A percentile compares a stretch with the other conserved stretches of the same genome.
phyloP scores from a whole-genome alignment of 2,329 filamentous ascomycete species.

The Aspergillus intermedius region DNA sequence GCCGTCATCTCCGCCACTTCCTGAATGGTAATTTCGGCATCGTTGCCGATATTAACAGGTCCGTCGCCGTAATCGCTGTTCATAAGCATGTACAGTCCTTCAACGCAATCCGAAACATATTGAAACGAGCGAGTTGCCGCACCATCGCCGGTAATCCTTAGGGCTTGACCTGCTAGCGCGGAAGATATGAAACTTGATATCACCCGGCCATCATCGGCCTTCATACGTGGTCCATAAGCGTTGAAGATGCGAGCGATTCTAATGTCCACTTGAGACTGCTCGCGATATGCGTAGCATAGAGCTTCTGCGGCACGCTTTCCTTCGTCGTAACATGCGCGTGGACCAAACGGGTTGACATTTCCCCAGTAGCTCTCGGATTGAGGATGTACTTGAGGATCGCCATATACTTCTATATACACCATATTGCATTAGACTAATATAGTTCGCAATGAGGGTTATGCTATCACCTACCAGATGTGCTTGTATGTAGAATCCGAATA shows the following conservation, averaged over 20 bases:
- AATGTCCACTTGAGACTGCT: slow-evolving; percentile 23
- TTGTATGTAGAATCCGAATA: slow-evolving; percentile 23
- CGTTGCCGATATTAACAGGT: slow-evolving; percentile 26
- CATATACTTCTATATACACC: slow-evolving; percentile 19
- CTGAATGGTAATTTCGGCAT: slow-evolving; percentile 22
- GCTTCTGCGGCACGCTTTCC: slow-evolving; percentile 36
- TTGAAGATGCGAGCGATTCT: slow-evolving; percentile 29
- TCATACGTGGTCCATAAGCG: slow-evolving; percentile 27
- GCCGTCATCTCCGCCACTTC: slow-evolving; percentile 20
- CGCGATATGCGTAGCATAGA: slow-evolving; percentile 27
- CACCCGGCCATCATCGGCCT: slow-evolving; percentile 23
- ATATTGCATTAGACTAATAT: neutral
- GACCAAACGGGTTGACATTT: slow-evolving; percentile 38
- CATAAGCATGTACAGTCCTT: slow-evolving; percentile 24
- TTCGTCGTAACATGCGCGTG: slow-evolving; percentile 38
- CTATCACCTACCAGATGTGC: slow-evolving; percentile 19
- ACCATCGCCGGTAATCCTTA: slow-evolving; percentile 24
- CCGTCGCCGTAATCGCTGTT: slow-evolving; percentile 16
- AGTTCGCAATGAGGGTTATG: neutral
- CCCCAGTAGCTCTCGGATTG: slow-evolving; percentile 29
- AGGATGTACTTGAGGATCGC: slow-evolving; percentile 24
- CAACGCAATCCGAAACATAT: slow-evolving; percentile 23
- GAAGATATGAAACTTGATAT: slow-evolving; percentile 26
- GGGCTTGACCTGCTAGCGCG: slow-evolving; percentile 18
- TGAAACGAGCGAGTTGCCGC: slow-evolving; percentile 25